Conservation (phyloP, 352 stramenopile species). For the Pythium pyrilobum region DNA sequence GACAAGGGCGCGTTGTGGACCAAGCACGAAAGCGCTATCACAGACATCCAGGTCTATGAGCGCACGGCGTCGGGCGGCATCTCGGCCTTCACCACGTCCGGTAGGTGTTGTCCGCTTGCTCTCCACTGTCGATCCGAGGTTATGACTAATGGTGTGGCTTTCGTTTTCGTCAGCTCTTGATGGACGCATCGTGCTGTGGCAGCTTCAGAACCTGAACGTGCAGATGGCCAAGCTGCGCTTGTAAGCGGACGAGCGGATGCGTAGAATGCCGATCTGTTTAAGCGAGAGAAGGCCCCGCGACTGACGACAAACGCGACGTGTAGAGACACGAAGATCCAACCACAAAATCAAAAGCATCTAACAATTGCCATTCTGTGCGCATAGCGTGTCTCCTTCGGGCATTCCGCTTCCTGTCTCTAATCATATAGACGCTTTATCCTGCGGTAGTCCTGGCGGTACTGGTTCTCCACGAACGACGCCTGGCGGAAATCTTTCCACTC, state of each 20-base stretch:
- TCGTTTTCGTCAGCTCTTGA: conserved; percentile 51
- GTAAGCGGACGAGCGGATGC: too few species aligned
- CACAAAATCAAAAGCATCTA: neutral
- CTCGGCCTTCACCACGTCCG: conserved; percentile 78
- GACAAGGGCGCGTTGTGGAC: conserved; percentile 84
- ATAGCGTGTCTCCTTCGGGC: neutral
- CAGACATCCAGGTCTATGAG: conserved; percentile 68
- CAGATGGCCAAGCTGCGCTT: conserved; percentile 79
- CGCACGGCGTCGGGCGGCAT: conserved; percentile 46
- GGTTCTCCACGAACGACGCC: conserved; percentile 86
- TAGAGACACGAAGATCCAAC: neutral
- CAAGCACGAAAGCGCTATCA: conserved; percentile 86
- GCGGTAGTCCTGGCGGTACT: conserved; percentile 87
- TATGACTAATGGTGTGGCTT: neutral
- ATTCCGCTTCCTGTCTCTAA: conserved; percentile 28
- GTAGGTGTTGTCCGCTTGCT: conserved; percentile 32
- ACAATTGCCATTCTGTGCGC: neutral
- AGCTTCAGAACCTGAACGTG: conserved; percentile 62
- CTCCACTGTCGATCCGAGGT: too few species aligned
- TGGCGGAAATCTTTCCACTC: conserved; percentile 86
- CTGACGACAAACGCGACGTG: too few species aligned
- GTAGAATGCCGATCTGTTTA: too few species aligned
- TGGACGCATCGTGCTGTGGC: conserved; percentile 77
- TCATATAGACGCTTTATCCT: conserved; percentile 91
- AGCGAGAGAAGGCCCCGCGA: too few species aligned